A percentile compares a stretch with the other conserved stretches of the same genome.
Evolutionary conservation across 139 green algal species (phyloP).

Genomic region (Asterochloris erici): DNA sequence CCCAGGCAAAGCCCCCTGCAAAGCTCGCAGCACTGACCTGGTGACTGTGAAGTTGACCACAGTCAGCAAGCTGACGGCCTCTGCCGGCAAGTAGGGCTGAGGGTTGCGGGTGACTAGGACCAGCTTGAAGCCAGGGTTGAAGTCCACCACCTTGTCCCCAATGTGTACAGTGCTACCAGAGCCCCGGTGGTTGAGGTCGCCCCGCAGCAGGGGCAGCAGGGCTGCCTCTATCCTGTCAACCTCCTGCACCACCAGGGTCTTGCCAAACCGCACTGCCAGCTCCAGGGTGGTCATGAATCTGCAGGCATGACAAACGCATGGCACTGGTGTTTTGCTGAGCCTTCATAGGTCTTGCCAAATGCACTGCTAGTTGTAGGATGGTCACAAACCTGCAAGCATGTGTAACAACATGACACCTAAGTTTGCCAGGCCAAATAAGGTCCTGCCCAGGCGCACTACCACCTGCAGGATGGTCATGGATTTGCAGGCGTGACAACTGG

Average conservation of each 20-base stretch:
- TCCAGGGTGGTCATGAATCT: conserved; percentile 72
- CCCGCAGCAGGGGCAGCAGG: conserved; percentile 62
- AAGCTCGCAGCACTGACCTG: conserved; percentile 22
- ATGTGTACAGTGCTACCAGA: conserved; percentile 35
- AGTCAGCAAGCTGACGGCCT: conserved; percentile 50
- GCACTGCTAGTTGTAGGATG: background rate
- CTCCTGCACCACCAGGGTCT: conserved; percentile 69
- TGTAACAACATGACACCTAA: no score
- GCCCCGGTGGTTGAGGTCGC: conserved; percentile 55
- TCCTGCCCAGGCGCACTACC: no score
- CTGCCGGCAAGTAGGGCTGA: conserved; percentile 49
- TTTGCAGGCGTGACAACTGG: no score
- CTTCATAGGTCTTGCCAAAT: background rate
- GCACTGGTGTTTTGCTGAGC: background rate
- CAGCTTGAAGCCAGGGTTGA: conserved; percentile 70
- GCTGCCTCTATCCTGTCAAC: conserved; percentile 71
- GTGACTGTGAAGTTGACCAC: conserved; percentile 77
- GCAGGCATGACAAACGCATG: background rate
- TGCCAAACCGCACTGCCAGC: conserved; percentile 81
- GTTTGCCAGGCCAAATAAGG: no score
- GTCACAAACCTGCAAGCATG: no score
- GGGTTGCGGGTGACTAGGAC: conserved; percentile 74
- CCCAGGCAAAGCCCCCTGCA: no score
- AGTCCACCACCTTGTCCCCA: conserved; percentile 71
- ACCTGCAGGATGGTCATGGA: no score